Evolutionary conservation across 352 stramenopile genomes (phyloP).

Genomic region (Globisporangium orthogonon): DNA sequence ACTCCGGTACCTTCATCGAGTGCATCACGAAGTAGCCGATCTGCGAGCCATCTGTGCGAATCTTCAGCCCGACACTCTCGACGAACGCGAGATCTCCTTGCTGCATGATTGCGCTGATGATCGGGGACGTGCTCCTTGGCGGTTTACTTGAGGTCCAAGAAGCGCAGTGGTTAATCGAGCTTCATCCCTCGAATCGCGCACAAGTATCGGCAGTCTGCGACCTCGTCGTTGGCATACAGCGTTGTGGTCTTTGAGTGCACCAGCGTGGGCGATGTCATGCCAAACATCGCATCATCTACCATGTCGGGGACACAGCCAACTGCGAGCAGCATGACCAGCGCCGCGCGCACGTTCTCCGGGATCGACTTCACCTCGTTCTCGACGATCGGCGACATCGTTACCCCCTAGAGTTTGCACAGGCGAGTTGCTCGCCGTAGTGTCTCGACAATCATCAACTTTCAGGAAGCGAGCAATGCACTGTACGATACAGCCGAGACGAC

Average conservation of each 20-base stretch:
- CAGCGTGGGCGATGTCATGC: constrained; percentile 25
- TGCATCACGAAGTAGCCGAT: constrained; percentile 61
- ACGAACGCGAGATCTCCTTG: constrained; percentile 50
- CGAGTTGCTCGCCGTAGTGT: neutral
- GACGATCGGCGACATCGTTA: neutral
- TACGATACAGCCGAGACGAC: neutral
- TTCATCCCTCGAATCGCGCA: constrained; percentile 25
- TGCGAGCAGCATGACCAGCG: constrained; percentile 25
- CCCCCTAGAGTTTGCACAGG: neutral
- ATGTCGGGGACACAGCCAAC: constrained; percentile 31
- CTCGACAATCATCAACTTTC: neutral
- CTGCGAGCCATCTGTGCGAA: constrained; percentile 23
- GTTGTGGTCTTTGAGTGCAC: constrained; percentile 24
- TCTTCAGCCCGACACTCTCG: constrained; percentile 36
- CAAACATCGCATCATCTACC: constrained; percentile 54
- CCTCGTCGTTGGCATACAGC: constrained; percentile 27
- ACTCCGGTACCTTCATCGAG: constrained; percentile 42
- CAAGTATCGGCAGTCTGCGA: constrained; percentile 34
- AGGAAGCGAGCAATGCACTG: neutral
- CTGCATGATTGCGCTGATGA: constrained; percentile 22
- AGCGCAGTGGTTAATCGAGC: constrained; percentile 35
- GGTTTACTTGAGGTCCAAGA: constrained; percentile 40
- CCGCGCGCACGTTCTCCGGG: neutral
- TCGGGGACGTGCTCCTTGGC: constrained; percentile 7
- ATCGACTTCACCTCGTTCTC: neutral